Conservation (phyloP, 176 grass and related monocot species). For the Avena sativa region DNA sequence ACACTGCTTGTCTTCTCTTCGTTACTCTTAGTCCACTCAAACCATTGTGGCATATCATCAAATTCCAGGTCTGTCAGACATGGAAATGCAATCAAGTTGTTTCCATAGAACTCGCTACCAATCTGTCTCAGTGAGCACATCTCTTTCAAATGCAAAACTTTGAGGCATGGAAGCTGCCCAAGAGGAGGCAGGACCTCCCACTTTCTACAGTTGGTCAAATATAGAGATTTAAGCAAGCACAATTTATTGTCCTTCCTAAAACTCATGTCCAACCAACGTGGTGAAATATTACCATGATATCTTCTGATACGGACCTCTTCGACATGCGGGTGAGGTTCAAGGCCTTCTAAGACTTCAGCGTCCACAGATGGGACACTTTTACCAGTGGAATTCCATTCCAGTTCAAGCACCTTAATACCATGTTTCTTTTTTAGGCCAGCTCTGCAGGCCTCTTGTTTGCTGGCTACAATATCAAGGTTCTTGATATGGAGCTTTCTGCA, state of each 20-base stretch:
- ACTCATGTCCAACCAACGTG: constrained; percentile 46
- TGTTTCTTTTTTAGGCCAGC: constrained; percentile 52
- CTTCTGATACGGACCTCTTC: constrained; percentile 63
- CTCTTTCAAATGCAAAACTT: constrained; percentile 62
- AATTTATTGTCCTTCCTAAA: neutral
- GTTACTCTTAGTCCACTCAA: constrained; percentile 38
- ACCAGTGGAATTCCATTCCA: constrained; percentile 62
- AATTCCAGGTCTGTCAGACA: constrained; percentile 56
- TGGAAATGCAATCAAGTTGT: constrained; percentile 35
- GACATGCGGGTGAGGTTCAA: constrained; percentile 49
- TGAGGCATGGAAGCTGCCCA: constrained; percentile 53
- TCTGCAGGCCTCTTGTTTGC: constrained; percentile 43
- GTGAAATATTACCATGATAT: constrained; percentile 49
- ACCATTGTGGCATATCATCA: constrained; percentile 55
- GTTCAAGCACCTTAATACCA: constrained; percentile 47
- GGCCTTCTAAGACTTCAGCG: constrained; percentile 50
- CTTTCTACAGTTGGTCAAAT: constrained; percentile 64
- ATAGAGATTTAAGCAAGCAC: constrained; percentile 43
- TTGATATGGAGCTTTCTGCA: constrained; percentile 51
- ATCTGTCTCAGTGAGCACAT: constrained; percentile 49
- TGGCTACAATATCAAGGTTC: constrained; percentile 57
- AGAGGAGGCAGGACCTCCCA: constrained; percentile 67
- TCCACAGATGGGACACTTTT: constrained; percentile 25
- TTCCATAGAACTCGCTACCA: constrained; percentile 45
- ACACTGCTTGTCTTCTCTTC: neutral